A percentile compares a stretch with the other conserved stretches of the same genome.
These are phyloP conservation scores for Arachnopeziza araneosa DNA, from an alignment of 2,329 filamentous ascomycete species.

Conservation along the genomic window DNA sequence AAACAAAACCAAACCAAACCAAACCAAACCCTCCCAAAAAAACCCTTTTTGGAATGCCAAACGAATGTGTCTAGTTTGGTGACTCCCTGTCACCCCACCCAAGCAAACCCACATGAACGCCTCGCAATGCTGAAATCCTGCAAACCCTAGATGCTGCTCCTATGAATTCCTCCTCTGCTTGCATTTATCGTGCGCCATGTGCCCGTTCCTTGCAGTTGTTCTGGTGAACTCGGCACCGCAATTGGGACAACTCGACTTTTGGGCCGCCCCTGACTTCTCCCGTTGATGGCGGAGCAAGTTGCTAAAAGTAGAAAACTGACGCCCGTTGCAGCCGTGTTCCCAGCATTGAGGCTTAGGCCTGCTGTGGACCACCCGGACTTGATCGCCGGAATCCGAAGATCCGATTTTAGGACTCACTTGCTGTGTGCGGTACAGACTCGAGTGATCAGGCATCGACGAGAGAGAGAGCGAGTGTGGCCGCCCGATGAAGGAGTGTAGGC, in stretches of 20 bases:
- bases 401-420: conserved; percentile 34
- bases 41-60: background rate
- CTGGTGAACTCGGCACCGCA: conserved; percentile 92
- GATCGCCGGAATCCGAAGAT: conserved; percentile 36
- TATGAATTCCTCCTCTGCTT: conserved; percentile 59
- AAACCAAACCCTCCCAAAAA: background rate
- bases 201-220: conserved; percentile 82
- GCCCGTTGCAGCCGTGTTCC: conserved; percentile 94
- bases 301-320: conserved; percentile 94
- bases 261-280: conserved; percentile 86
- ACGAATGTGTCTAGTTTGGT: background rate
- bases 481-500: conserved; percentile 22
- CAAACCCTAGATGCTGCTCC: conserved; percentile 1
- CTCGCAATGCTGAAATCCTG: background rate
- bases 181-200: conserved; percentile 84
- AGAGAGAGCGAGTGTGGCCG: conserved; percentile 29
- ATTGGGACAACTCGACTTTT: conserved; percentile 83
- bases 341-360: conserved; percentile 93
- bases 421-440: conserved; percentile 25
- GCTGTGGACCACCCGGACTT: conserved; percentile 66
- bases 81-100: background rate
- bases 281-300: conserved; percentile 88
- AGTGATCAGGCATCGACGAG: conserved; percentile 22
- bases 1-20: background rate
- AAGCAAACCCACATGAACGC: background rate